Evolutionary conservation across 176 grass and related monocot species (phyloP), one percentile per base, ranked within the genome.

Genomic region (Avena eriantha): DNA sequence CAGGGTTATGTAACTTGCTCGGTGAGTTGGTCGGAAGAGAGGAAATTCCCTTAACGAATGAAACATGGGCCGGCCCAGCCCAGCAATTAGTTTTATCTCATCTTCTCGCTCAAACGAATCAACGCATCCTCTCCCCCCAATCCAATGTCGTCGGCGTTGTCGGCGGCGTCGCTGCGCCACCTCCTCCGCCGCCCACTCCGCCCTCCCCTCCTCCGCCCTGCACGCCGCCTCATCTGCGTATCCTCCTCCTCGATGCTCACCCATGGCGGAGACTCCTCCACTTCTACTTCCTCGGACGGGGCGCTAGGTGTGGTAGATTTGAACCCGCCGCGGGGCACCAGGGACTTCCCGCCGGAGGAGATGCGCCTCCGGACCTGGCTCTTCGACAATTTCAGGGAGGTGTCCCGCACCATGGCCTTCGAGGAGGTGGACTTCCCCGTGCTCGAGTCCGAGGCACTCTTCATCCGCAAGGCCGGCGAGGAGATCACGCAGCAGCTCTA

Each of bases 301-400:
- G 12, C 59, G 12, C 5, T 56, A 19, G 58, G 57, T 15, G 65
- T 36, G 15, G 65, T 69, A 31, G 65, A 69, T 36, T 34, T 69
- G 33, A 98, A 98, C 73, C 95, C 95, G 33, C 95, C 95, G 46
- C 91, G 89, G 6, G 95, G 95, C 49, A 98, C 93, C 5, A 90
- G 95, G 59, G 95, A 98, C 39, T 98, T 98, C 47, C 89, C 95
- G 3, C 95, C 93, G 26, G 93, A 98, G 61, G 95, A 98, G 34
- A 98, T 98, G 95, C 85, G 93, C 33, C 85, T 98, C 31, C 91
- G 93, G n/a, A 93, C 51, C 69, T 98, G 95, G 95, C 89, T 98
- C 47, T 98, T 98, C 88, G 78, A 85, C 19, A 86, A 98, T 34
- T 69, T 69, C 66, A 18, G 66, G 66, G 66, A 69, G 66, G 66